Percentiles rank a stretch among this genome's conserved stretches.
phyloP scores from a whole-genome alignment of 495 filamentous ascomycete genomes.

The Glutinoglossum americanum region DNA sequence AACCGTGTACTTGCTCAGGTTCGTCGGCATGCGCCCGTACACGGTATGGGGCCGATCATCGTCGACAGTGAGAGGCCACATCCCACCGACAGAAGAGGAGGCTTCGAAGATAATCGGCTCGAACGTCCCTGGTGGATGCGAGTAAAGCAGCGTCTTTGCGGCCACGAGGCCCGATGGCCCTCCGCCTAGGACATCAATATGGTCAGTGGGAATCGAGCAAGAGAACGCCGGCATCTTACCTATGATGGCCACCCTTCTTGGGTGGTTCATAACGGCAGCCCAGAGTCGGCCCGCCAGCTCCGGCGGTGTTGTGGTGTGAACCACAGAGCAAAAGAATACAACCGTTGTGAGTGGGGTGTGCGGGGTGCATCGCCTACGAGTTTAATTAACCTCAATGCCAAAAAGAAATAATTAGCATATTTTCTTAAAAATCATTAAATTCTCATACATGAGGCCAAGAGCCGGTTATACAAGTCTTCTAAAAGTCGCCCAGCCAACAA shows the following conservation, averaged over 20 bases:
- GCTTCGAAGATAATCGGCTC: conserved; percentile 50
- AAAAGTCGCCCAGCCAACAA: too few species aligned
- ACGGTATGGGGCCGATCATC: conserved; percentile 23
- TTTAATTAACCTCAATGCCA: not conserved
- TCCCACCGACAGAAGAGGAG: conserved; percentile 41
- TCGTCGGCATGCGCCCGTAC: conserved; percentile 50
- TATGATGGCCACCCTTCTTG: conserved; percentile 46
- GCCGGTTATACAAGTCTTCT: too few species aligned
- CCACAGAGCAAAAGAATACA: too few species aligned
- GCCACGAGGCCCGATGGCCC: conserved; percentile 66
- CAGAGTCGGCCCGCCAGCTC: not conserved
- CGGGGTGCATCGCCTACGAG: too few species aligned
- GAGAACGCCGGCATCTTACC: conserved; percentile 23
- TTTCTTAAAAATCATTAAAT: too few species aligned
- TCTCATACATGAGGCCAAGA: too few species aligned
- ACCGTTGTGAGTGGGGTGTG: too few species aligned
- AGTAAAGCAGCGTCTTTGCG: conserved; percentile 54
- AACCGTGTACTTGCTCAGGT: conserved; percentile 59
- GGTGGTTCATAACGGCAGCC: not conserved
- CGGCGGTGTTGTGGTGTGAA: too few species aligned
- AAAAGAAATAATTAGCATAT: too few species aligned
- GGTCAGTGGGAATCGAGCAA: not conserved
- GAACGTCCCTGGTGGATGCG: conserved; percentile 33
- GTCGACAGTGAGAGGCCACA: conserved; percentile 38
- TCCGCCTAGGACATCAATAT: conserved; percentile 28